phyloP scores from a whole-genome alignment of 495 filamentous ascomycete genomes.

The Podospora anserina region DNA sequence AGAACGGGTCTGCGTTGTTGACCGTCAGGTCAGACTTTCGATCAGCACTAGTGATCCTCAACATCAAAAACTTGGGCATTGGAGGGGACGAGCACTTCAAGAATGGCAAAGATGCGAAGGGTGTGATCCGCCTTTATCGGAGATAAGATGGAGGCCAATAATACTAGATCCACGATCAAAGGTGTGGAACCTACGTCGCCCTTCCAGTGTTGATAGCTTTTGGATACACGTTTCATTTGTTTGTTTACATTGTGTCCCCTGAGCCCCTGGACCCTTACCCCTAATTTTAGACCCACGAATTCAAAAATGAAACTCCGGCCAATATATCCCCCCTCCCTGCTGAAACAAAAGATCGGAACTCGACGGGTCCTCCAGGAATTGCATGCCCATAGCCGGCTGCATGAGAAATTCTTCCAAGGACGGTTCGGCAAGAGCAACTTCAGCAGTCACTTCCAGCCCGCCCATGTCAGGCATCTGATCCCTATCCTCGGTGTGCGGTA shows the following conservation, averaged over 20 bases:
- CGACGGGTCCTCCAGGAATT: background rate
- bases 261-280: too few relatives aligned
- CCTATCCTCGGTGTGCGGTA: background rate
- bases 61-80: background rate
- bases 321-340: constrained; percentile 7
- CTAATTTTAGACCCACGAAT: background rate
- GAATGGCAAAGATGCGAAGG: background rate
- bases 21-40: background rate
- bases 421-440: background rate
- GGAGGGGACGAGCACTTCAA: background rate
- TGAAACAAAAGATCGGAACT: background rate
- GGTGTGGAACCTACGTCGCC: too few relatives aligned
- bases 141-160: background rate
- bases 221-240: too few relatives aligned
- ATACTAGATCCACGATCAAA: background rate
- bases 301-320: constrained; percentile 10
- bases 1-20: background rate
- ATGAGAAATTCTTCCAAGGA: constrained; percentile 7
- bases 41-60: background rate
- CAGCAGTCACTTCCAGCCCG: background rate
- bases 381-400: constrained; percentile 4
- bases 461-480: background rate
- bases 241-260: too few relatives aligned
- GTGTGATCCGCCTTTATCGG: background rate
- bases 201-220: too few relatives aligned